phyloP scores from a whole-genome alignment of 331 rosid species.

The Pyrus hybrid region DNA sequence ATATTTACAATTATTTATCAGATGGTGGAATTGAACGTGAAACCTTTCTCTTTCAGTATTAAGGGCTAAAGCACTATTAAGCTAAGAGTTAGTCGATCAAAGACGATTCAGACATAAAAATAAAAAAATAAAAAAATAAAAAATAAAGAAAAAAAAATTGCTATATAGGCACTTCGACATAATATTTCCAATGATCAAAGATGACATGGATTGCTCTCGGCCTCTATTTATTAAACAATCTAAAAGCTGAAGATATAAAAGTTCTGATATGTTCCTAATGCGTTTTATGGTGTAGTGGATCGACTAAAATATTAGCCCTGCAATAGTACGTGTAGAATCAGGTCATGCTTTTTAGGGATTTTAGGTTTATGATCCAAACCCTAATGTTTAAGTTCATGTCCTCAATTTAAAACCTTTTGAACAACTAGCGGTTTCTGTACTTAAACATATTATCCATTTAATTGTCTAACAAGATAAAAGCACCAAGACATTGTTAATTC shows the following conservation, averaged over 20 bases:
- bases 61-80: too few relatives aligned
- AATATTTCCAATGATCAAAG: neutral
- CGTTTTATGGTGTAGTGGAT: neutral
- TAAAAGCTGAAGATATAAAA: neutral
- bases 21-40: neutral
- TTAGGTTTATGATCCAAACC: neutral
- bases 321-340: neutral
- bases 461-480: neutral
- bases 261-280: neutral
- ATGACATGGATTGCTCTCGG: neutral
- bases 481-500: neutral
- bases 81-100: neutral
- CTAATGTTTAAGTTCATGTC: neutral
- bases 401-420: neutral
- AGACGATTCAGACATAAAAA: neutral
- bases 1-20: neutral
- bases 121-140: too few relatives aligned
- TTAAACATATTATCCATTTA: neutral
- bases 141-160: too few relatives aligned
- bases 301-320: neutral
- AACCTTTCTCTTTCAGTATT: neutral
- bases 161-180: neutral
- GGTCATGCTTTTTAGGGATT: neutral
- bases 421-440: too few relatives aligned
- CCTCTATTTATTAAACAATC: neutral